Base-by-base conservation (phyloP, 306 rosid genomes). In the Pyrus pyrifolia region DNA sequence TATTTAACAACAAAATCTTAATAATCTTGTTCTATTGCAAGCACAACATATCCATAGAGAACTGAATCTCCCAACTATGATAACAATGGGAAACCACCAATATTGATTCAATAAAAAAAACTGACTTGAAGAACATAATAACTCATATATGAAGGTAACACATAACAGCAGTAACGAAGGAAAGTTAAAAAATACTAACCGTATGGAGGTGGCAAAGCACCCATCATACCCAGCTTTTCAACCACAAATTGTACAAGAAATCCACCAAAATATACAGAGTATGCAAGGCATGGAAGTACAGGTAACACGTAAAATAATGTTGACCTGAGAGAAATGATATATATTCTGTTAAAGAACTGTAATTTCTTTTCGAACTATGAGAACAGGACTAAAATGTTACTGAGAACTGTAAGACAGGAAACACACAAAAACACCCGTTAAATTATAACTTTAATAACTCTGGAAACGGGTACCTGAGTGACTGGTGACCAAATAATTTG, bases 171-270 rank as follows among this genome's bases (percentile, higher is more conserved):
- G 27, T 17, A 42, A 65, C 72, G 30, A 46, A 22, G 4, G 31
- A 60, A 21, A 53, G 62, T 80, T 74, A 29, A 55, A 44, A 62
- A 78, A 78, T 71, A 84, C 96, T 86, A 64, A 96, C 99, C 99
- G 78, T 79, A 92, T 35, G 99, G 98, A 61, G 85, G 90, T 83
- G 99, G 97, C 90, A 89, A 76, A 68, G 93, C 86, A 71, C 99
- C 99, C 99, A 92, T 91, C 99, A 96, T 96, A 73, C 99, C 99
- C 96, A 88, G 89, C 93, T 91, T 92, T 89, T 96, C 99, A 22
- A 92, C 85, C 75, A 91, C 38, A 87, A 96, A 96, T 84, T 92
- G 97, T 74, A 84, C 57, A 83, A 96, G 88, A 84, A 92, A 87
- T 70, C 93, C 99, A 73, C 97, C 97, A 80, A 92, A 96, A 86